Conservation (phyloP, 2,329 filamentous ascomycete genomes). For the Trichophaea hybrida region DNA sequence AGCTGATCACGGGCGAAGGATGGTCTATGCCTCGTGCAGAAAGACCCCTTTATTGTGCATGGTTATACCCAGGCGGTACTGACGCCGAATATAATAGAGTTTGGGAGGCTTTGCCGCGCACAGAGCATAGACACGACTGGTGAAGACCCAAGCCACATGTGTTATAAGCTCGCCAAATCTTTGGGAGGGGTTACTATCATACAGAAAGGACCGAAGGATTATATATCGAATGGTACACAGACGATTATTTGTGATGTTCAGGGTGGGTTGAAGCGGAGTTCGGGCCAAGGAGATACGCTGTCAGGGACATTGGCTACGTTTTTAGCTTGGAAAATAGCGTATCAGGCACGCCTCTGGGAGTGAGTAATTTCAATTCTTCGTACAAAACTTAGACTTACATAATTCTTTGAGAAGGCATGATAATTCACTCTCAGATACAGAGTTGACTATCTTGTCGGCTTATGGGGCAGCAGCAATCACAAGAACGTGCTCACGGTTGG, state of each 20-base stretch:
- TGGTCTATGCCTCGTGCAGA: constrained; percentile 64
- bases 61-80: constrained; percentile 75
- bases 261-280: constrained; percentile 78
- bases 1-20: constrained; percentile 36
- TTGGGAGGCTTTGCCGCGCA: constrained; percentile 62
- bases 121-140: constrained; percentile 48
- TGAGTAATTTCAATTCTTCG: constrained; percentile 7
- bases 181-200: constrained; percentile 82
- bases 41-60: constrained; percentile 57
- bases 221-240: constrained; percentile 62
- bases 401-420: constrained; percentile 28
- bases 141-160: constrained; percentile 37
- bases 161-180: constrained; percentile 53
- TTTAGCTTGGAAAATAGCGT: constrained; percentile 74
- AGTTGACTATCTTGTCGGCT: constrained; percentile 58
- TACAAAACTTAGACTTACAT: background rate
- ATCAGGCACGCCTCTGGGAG: constrained; percentile 70
- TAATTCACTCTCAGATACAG: constrained; percentile 43
- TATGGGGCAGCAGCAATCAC: constrained; percentile 81
- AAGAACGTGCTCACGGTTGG: constrained; percentile 74
- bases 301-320: constrained; percentile 83
- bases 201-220: constrained; percentile 73
- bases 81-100: constrained; percentile 92
- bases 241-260: constrained; percentile 64
- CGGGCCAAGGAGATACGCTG: constrained; percentile 88